A percentile compares a stretch with the other conserved stretches of the same genome.
These are phyloP conservation scores for Remersonia thermophila DNA, from an alignment of 2,329 filamentous ascomycete genomes.

Conservation along the genomic window DNA sequence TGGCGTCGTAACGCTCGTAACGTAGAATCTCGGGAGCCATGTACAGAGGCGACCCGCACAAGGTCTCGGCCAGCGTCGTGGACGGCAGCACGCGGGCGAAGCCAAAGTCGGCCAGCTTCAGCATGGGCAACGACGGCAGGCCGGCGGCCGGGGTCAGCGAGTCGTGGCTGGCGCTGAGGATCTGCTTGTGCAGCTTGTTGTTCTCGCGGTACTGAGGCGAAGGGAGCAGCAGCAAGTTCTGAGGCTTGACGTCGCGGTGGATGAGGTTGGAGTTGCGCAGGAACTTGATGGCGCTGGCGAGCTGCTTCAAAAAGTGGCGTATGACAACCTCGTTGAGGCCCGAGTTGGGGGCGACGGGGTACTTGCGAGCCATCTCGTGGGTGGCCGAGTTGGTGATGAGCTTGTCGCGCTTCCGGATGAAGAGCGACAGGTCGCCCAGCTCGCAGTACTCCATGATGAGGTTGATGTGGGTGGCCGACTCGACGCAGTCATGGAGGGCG, in stretches of 20 bases:
- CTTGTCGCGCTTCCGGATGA: slow-evolving; percentile 87
- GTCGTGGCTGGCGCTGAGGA: slow-evolving; percentile 65
- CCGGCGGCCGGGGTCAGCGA: slow-evolving; percentile 73
- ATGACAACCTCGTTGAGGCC: slow-evolving; percentile 96
- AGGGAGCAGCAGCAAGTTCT: slow-evolving; percentile 85
- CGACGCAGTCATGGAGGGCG: slow-evolving; percentile 85
- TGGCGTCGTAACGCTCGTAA: slow-evolving; percentile 95
- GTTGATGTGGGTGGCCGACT: slow-evolving; percentile 80
- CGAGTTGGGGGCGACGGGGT: slow-evolving; percentile 69
- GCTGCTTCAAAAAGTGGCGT: slow-evolving; percentile 90
- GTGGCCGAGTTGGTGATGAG: slow-evolving; percentile 70
- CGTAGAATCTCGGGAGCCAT: slow-evolving; percentile 97
- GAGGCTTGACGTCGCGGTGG: slow-evolving; percentile 93
- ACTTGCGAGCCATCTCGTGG: slow-evolving; percentile 82
- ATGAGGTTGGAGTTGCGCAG: slow-evolving; percentile 76
- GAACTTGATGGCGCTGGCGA: slow-evolving; percentile 83
- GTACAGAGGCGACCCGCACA: slow-evolving; percentile 92
- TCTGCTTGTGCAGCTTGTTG: slow-evolving; percentile 49
- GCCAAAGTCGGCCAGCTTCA: slow-evolving; percentile 98
- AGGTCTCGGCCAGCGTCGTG: slow-evolving; percentile 84
- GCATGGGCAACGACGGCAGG: slow-evolving; percentile 75
- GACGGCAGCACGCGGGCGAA: slow-evolving; percentile 86
- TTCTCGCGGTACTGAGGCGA: slow-evolving; percentile 58
- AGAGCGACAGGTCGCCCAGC: slow-evolving; percentile 82
- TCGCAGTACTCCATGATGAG: slow-evolving; percentile 98